A percentile compares a stretch with the other conserved stretches of the same genome.
Conservation (phyloP, 208 protist species). For the Crithidia brevicula region DNA sequence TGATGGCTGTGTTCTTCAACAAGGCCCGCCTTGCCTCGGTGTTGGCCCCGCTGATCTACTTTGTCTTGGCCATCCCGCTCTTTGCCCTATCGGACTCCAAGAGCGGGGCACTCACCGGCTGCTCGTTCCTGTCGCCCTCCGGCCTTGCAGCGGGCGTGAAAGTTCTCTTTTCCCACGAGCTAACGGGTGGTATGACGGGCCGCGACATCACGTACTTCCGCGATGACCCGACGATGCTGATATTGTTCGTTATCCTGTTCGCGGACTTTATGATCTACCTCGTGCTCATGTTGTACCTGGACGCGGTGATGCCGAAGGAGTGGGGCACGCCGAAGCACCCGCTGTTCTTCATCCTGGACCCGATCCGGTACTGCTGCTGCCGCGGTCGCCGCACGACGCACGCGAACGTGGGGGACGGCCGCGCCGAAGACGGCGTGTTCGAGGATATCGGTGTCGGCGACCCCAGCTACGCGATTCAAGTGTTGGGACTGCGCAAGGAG, state of each 20-base stretch:
- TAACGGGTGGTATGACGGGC: constrained; percentile 36
- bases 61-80: constrained; percentile 60
- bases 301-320: constrained; percentile 67
- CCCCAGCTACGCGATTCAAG: constrained; percentile 27
- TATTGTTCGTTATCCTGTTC: constrained; percentile 34
- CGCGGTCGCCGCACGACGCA: constrained; percentile 5
- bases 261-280: constrained; percentile 70
- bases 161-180: constrained; percentile 60
- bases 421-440: constrained; percentile 31
- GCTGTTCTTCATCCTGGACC: constrained; percentile 65
- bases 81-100: constrained; percentile 56
- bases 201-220: constrained; percentile 40
- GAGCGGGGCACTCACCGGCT: constrained; percentile 21
- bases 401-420: constrained; percentile 36
- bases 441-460: constrained; percentile 29
- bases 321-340: constrained; percentile 60
- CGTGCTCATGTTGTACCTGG: constrained; percentile 76
- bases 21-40: constrained; percentile 69
- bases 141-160: constrained; percentile 58
- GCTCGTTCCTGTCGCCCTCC: constrained; percentile 59
- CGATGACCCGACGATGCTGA: constrained; percentile 48
- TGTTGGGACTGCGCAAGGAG: constrained; percentile 40
- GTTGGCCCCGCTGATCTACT: constrained; percentile 72
- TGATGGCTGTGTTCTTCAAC: constrained; percentile 74
- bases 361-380: constrained; percentile 36